Base-by-base conservation (phyloP, 257 asterid genomes). In the Solanum etuberosum region DNA sequence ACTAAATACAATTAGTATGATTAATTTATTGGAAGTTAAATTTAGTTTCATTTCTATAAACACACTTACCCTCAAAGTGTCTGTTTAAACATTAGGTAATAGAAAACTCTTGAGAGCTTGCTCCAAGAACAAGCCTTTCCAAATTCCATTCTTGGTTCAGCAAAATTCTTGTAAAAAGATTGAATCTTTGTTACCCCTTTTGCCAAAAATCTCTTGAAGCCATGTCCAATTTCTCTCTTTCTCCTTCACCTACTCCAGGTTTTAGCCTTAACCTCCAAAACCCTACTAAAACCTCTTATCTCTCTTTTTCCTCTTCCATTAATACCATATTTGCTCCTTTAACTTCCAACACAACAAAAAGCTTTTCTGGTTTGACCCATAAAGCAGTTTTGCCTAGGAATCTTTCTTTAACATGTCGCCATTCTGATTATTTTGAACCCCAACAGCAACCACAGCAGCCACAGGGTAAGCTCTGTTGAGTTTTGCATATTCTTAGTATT, bases 341-440 rank as follows among this genome's bases (percentile, higher is more conserved):
- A 87, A 86, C 89, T 46, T 72, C 81, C 83, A 71, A 74, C 59
- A 14, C 87, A 73, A 83, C 88, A 59, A 85, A 83, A 76, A 29
- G 6, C 70, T 48, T 88, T 54, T 88, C 87, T 85, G 20, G 73
- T 87, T 61, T 83, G 65, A 21, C 83, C 87, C 91, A 71, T 61
- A 48, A 89, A 86, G 43, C 59, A 86, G 43, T 34, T 83, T 86
- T 87, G 27, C 86, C 57, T 35, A 90, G 81, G 82, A 89, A 68
- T 35, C 8, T 65, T 23, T 70, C 95, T 4, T 86, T 91, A 32
- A 91, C 90, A 90, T 92, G 92, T 82, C 91, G 91, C 88, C 89
- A 89, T 21, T 91, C 93, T 86, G 97, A 93, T 76, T 90, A 91
- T 89, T 51, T 86, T 85, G 91, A 92, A 43, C 92, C 97, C 67